Evolutionary conservation across 208 protist species (phyloP).

Genomic region (Novymonas esmeraldas): DNA sequence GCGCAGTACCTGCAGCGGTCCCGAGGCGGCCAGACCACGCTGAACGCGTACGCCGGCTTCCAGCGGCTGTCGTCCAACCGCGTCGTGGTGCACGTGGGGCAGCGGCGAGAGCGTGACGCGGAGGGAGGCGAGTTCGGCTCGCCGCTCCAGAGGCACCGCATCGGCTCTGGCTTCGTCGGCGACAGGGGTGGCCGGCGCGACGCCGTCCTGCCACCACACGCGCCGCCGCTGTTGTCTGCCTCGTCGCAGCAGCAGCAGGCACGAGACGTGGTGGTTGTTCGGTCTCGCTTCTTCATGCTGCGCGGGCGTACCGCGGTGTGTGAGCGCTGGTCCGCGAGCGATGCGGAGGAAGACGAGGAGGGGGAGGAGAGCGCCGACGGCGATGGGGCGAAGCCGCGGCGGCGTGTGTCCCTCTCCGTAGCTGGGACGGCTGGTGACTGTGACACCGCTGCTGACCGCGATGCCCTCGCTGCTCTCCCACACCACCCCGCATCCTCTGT

Average conservation of each 20-base stretch:
- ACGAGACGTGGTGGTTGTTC: constrained; percentile 42
- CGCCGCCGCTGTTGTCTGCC: background rate
- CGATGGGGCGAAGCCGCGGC: background rate
- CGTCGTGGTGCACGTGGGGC: constrained; percentile 44
- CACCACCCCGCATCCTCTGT: background rate
- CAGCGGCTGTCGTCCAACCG: constrained; percentile 43
- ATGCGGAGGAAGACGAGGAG: constrained; percentile 20
- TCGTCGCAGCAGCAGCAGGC: background rate
- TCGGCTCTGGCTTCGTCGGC: constrained; percentile 43
- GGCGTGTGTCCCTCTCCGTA: background rate
- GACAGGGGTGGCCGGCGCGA: no score
- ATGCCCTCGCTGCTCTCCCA: background rate
- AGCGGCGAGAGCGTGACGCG: background rate
- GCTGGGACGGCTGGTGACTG: no score
- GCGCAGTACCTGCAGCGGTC: constrained; percentile 56
- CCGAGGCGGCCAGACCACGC: constrained; percentile 51
- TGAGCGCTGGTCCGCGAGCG: constrained; percentile 35
- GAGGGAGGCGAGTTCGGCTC: constrained; percentile 24
- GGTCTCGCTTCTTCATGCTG: constrained; percentile 65
- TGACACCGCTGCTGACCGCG: background rate
- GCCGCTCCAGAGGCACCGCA: constrained; percentile 47
- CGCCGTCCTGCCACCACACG: no score
- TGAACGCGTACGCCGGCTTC: constrained; percentile 71
- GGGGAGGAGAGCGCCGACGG: background rate
- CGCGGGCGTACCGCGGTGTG: constrained; percentile 35